Conservation (phyloP, 2,329 filamentous ascomycete genomes). For the Helminthosporium solani region DNA sequence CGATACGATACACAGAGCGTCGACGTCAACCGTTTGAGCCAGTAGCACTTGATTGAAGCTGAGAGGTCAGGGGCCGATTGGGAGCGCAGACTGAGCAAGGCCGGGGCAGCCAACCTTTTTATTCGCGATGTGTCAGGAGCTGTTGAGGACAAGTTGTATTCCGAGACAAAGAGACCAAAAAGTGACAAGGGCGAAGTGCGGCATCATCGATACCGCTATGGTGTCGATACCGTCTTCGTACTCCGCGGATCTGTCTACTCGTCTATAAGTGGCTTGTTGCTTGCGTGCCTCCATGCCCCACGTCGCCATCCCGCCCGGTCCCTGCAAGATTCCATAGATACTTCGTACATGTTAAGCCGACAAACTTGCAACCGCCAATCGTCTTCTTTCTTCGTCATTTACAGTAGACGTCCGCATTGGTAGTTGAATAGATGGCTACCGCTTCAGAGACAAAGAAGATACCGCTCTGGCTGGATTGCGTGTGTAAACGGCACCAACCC, state of each 20-base stretch:
- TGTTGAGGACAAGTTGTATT: not conserved
- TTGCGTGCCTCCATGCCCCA: too few species aligned
- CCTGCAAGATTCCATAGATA: too few species aligned
- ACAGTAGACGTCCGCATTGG: not conserved
- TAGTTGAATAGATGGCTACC: conserved; percentile 10
- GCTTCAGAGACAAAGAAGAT: conserved; percentile 16
- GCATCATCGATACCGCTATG: too few species aligned
- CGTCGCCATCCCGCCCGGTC: conserved; percentile 14
- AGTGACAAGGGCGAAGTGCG: not conserved
- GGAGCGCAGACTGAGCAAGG: too few species aligned
- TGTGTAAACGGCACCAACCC: conserved; percentile 18
- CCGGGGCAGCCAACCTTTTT: too few species aligned
- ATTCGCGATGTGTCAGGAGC: too few species aligned
- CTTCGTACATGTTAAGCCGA: not conserved
- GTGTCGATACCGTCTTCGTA: too few species aligned
- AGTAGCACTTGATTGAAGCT: not conserved
- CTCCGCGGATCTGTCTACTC: too few species aligned
- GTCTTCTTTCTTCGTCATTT: not conserved
- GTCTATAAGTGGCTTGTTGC: too few species aligned
- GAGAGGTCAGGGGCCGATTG: too few species aligned
- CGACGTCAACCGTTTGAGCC: too few species aligned
- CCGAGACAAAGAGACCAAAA: not conserved
- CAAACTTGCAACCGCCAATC: not conserved
- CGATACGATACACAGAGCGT: too few species aligned
- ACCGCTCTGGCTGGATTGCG: conserved; percentile 44